These are phyloP conservation scores for Starmera pachycereana DNA, from an alignment of 805 yeast species.

Conservation along the genomic window DNA sequence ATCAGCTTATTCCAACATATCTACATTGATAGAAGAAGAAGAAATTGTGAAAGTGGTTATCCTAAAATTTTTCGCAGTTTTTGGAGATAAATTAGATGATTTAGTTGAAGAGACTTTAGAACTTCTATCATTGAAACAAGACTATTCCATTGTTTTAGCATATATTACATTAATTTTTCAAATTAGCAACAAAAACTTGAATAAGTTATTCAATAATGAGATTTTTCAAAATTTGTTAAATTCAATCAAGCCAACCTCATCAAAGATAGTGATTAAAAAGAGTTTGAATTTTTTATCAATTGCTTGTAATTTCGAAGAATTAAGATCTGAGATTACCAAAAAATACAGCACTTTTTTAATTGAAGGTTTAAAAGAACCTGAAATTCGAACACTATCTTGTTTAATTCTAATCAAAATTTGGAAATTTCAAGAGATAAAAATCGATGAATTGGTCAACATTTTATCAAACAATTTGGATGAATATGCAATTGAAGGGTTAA, in stretches of 20 bases:
- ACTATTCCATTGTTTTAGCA: constrained; percentile 15
- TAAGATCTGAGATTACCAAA: constrained; percentile 36
- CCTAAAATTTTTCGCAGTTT: constrained; percentile 5
- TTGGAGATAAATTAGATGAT: constrained; percentile 3
- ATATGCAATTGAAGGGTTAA: constrained; percentile 34
- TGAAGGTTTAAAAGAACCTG: constrained; percentile 21
- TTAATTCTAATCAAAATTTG: constrained; percentile 46
- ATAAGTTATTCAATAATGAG: constrained; percentile 16
- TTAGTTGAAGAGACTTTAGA: constrained; percentile 12
- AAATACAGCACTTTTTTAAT: constrained; percentile 32
- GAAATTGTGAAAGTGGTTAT: constrained; percentile 6
- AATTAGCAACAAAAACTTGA: not conserved
- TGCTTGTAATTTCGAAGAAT: constrained; percentile 40
- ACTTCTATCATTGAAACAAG: constrained; percentile 13
- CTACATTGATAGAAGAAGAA: constrained; percentile 6
- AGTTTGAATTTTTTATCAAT: constrained; percentile 28
- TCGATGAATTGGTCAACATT: constrained; percentile 24
- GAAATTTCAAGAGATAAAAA: constrained; percentile 31
- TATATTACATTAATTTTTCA: constrained; percentile 10
- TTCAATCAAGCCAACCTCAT: constrained; percentile 2
- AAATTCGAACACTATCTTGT: constrained; percentile 26
- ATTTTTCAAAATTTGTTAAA: constrained; percentile 18
- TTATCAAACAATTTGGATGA: constrained; percentile 13
- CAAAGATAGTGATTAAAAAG: constrained; percentile 10
- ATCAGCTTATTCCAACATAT: constrained; percentile 5